These are phyloP conservation scores for Graphium sp. DNA, from an alignment of 2,329 filamentous ascomycete genomes.

Conservation along the genomic window DNA sequence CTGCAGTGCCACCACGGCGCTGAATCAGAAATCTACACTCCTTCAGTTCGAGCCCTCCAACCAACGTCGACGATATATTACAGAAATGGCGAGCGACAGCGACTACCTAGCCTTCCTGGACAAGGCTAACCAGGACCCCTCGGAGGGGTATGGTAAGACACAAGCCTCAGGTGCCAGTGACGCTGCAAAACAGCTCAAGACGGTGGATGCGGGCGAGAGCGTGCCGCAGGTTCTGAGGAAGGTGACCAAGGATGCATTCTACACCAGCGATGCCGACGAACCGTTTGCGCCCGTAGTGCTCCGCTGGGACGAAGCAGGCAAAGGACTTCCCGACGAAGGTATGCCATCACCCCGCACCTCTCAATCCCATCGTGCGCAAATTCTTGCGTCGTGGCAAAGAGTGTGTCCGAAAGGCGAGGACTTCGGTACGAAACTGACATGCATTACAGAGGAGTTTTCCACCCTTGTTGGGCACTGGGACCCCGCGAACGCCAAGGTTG, in stretches of 20 bases:
- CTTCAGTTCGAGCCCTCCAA: too few species aligned
- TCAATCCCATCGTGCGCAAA: too few species aligned
- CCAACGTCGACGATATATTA: too few species aligned
- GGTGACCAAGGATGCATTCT: constrained; percentile 39
- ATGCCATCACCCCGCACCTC: too few species aligned
- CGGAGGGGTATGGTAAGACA: constrained; percentile 4
- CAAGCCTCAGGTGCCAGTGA: constrained; percentile 8
- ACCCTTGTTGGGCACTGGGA: constrained; percentile 43
- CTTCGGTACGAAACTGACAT: constrained; percentile 3
- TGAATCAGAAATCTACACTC: too few species aligned
- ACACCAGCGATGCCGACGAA: constrained; percentile 72
- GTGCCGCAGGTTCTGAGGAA: constrained; percentile 42
- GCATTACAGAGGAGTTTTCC: constrained; percentile 46
- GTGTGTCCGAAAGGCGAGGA: not conserved
- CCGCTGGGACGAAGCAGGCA: constrained; percentile 34
- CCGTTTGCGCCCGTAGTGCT: constrained; percentile 65
- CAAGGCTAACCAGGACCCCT: constrained; percentile 66
- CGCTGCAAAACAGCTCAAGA: constrained; percentile 24
- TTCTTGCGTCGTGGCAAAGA: not conserved
- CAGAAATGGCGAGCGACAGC: constrained; percentile 56
- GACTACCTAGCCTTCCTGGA: constrained; percentile 74
- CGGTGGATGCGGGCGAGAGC: constrained; percentile 31
- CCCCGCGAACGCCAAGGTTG: constrained; percentile 36
- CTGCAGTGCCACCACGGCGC: too few species aligned
- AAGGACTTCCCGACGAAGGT: constrained; percentile 45